Conservation (phyloP, 768 basidiomycete species). For the Trametes coccinea region DNA sequence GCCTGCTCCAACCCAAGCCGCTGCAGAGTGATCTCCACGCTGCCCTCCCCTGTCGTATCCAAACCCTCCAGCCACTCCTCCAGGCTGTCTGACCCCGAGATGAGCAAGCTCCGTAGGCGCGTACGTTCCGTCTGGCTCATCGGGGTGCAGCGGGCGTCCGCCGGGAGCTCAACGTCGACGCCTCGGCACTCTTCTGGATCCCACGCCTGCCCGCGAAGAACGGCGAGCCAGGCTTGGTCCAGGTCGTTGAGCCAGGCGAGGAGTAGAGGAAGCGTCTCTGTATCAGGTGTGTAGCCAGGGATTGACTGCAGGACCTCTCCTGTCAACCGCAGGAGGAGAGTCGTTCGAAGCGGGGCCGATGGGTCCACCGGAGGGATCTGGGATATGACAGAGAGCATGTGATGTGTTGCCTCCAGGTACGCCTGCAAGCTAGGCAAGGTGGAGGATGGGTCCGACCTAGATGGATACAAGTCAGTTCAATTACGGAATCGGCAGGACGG, state of each 20-base stretch:
- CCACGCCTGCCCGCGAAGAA: slow-evolving; percentile 67
- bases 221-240: slow-evolving; percentile 72
- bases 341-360: slow-evolving; percentile 64
- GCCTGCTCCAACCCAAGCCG: slow-evolving; percentile 57
- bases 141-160: slow-evolving; percentile 43
- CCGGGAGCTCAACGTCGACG: slow-evolving; percentile 43
- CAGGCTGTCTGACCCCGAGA: slow-evolving; percentile 56
- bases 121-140: slow-evolving; percentile 72
- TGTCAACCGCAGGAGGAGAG: slow-evolving; percentile 71
- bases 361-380: slow-evolving; percentile 76
- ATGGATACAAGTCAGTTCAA: background rate
- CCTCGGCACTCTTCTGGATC: slow-evolving; percentile 48
- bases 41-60: slow-evolving; percentile 27
- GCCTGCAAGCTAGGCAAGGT: slow-evolving; percentile 55
- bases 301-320: slow-evolving; percentile 63
- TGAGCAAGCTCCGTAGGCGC: slow-evolving; percentile 65
- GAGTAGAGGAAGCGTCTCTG: slow-evolving; percentile 48
- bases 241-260: slow-evolving; percentile 72
- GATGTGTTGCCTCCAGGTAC: slow-evolving; percentile 60
- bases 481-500: background rate
- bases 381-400: slow-evolving; percentile 60
- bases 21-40: slow-evolving; percentile 42
- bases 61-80: slow-evolving; percentile 66
- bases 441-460: slow-evolving; percentile 48
- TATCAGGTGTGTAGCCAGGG: slow-evolving; percentile 56